These are phyloP conservation scores for Aspergillus sp. DNA, from an alignment of 2,329 filamentous ascomycete genomes.

Conservation along the genomic window DNA sequence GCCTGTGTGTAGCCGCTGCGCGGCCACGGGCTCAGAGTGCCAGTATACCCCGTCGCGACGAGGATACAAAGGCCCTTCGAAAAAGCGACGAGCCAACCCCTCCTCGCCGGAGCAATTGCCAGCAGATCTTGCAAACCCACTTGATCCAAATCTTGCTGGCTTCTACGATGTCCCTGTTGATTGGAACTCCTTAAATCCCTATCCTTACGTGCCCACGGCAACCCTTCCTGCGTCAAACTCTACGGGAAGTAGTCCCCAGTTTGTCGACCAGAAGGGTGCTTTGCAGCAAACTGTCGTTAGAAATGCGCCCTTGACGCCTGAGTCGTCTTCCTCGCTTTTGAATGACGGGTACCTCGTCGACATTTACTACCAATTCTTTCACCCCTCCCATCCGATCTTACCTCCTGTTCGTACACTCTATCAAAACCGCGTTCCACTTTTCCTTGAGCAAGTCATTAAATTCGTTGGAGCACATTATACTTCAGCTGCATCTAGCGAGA, in stretches of 20 bases:
- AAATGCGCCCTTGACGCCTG: slow-evolving; percentile 35
- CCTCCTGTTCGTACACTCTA: slow-evolving; percentile 48
- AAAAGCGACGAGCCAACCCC: slow-evolving; percentile 43
- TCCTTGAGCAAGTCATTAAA: slow-evolving; percentile 56
- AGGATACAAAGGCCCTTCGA: slow-evolving; percentile 70
- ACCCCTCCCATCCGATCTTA: slow-evolving; percentile 57
- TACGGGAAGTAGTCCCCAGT: slow-evolving; percentile 28
- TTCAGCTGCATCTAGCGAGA: slow-evolving; percentile 44
- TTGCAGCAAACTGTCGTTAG: slow-evolving; percentile 18
- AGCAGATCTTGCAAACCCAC: slow-evolving; percentile 45
- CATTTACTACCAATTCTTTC: slow-evolving; percentile 58
- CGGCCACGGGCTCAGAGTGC: slow-evolving; percentile 59
- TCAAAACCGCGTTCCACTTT: slow-evolving; percentile 40
- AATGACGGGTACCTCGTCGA: slow-evolving; percentile 47
- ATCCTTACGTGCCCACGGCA: slow-evolving; percentile 24
- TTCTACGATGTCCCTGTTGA: slow-evolving; percentile 41
- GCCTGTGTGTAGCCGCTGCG: slow-evolving; percentile 67
- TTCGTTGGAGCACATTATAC: slow-evolving; percentile 59
- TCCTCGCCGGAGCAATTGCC: slow-evolving; percentile 46
- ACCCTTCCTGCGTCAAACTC: slow-evolving; percentile 24
- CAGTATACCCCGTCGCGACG: slow-evolving; percentile 72
- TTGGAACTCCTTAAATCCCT: slow-evolving; percentile 38
- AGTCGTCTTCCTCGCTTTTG: slow-evolving; percentile 33
- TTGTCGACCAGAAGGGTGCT: slow-evolving; percentile 20
- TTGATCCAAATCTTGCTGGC: slow-evolving; percentile 19